A percentile compares a stretch with the other conserved stretches of the same genome.
Conservation (phyloP, 176 grass and related monocot species). For the Rhynchospora breviuscula region DNA sequence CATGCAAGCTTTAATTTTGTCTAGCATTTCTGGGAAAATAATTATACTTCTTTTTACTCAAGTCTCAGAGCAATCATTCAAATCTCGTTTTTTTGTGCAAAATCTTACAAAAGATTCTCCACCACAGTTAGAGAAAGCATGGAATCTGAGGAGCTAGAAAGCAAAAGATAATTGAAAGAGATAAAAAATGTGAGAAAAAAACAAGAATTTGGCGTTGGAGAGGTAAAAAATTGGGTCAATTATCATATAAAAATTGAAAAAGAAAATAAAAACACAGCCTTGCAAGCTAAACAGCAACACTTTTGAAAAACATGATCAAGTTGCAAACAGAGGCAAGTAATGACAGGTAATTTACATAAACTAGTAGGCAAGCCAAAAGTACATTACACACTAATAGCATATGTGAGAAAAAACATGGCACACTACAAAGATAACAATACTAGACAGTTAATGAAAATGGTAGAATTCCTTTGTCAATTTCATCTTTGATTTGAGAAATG, state of each 20-base stretch:
- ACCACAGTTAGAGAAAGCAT: conserved; percentile 5
- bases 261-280: not conserved
- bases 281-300: not conserved
- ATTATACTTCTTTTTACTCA: conserved; percentile 4
- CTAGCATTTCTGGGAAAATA: not conserved
- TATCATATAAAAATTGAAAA: not conserved
- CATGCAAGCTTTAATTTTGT: conserved; percentile 6
- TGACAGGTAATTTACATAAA: conserved; percentile 26
- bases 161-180: not conserved
- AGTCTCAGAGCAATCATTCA: not conserved
- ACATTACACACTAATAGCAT: conserved; percentile 19
- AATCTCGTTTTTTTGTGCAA: conserved; percentile 8
- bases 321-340: conserved; percentile 13
- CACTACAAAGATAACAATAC: conserved; percentile 19
- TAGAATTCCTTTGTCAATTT: not conserved
- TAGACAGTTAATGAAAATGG: conserved; percentile 17
- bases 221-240: not conserved
- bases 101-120: not conserved
- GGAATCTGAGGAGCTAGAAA: not conserved
- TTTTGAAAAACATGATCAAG: not conserved
- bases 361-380: conserved; percentile 19
- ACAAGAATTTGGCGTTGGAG: not conserved
- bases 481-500: not conserved
- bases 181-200: not conserved
- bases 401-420: conserved; percentile 15